A percentile compares a stretch with the other conserved stretches of the same genome.
Conservation (phyloP, 805 yeast species). For the Wickerhamomyces pijperi region DNA sequence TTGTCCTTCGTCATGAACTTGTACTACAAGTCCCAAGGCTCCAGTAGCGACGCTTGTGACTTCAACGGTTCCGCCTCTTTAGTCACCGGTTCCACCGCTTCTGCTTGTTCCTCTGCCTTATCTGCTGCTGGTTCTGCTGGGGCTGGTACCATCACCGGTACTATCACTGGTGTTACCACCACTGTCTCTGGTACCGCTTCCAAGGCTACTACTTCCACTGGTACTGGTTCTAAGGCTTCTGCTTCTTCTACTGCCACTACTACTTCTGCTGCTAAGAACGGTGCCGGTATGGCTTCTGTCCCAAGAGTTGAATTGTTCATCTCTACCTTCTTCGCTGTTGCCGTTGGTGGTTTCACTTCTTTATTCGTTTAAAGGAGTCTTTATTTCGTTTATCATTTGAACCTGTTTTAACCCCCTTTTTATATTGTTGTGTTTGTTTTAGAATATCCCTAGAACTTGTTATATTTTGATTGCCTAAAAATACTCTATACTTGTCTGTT, state of each 20-base stretch:
- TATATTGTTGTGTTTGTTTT: too few species aligned
- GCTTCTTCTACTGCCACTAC: slow-evolving; percentile 16
- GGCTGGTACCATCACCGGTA: slow-evolving; percentile 41
- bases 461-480: too few species aligned
- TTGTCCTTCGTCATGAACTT: slow-evolving; percentile 54
- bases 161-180: slow-evolving; percentile 3
- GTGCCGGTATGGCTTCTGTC: slow-evolving; percentile 18
- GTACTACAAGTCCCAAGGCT: slow-evolving; percentile 43
- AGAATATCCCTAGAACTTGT: too few species aligned
- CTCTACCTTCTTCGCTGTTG: slow-evolving; percentile 21
- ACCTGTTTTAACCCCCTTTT: too few species aligned
- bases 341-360: slow-evolving; percentile 27
- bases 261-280: slow-evolving; percentile 6
- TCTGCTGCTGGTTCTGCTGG: slow-evolving; percentile 64
- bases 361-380: slow-evolving; percentile 19
- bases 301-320: slow-evolving; percentile 22
- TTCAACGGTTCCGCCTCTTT: slow-evolving; percentile 60
- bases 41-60: slow-evolving; percentile 41
- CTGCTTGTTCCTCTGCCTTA: slow-evolving; percentile 46
- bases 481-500: too few species aligned
- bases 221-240: too few species aligned
- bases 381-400: too few species aligned
- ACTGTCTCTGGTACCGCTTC: slow-evolving; percentile 5
- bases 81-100: slow-evolving; percentile 31
- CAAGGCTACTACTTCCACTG: slow-evolving; percentile 3